Evolutionary conservation across 108 stramenopile genomes (phyloP).

Genomic region (Skeletonema costatum): DNA sequence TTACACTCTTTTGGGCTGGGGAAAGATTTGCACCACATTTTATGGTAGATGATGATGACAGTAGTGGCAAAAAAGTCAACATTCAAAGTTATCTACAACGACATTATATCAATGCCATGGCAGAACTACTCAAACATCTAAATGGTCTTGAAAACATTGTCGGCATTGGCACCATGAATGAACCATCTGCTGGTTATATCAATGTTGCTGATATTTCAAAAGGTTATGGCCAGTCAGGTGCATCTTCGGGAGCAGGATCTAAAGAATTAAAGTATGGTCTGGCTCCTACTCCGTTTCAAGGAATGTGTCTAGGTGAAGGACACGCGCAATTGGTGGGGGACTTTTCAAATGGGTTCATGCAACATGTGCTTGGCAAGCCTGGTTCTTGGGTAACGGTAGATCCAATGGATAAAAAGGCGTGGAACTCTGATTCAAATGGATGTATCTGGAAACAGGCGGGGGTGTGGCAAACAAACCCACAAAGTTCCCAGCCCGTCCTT

Average conservation of each 20-base stretch:
- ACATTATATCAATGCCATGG: conserved; percentile 47
- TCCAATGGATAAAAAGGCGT: conserved; percentile 26
- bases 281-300: conserved; percentile 32
- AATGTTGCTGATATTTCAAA: conserved; percentile 25
- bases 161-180: conserved; percentile 55
- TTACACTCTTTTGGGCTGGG: conserved; percentile 56
- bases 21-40: conserved; percentile 44
- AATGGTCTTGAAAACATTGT: conserved; percentile 43
- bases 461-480: conserved; percentile 22
- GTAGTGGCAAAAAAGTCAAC: conserved; percentile 1
- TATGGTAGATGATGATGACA: conserved; percentile 8
- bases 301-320: conserved; percentile 33
- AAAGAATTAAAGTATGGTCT: conserved; percentile 19
- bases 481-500: conserved; percentile 17
- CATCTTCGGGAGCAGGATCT: background rate
- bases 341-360: conserved; percentile 38
- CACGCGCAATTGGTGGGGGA: conserved; percentile 11
- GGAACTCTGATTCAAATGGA: conserved; percentile 8
- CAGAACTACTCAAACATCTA: conserved; percentile 32
- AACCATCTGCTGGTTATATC: conserved; percentile 46
- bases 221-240: conserved; percentile 15
- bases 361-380: conserved; percentile 16
- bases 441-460: conserved; percentile 39
- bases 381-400: conserved; percentile 23
- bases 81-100: conserved; percentile 42